These are phyloP conservation scores for Astrephomene gubernaculifera DNA, from an alignment of 139 green algal species.

Conservation along the genomic window DNA sequence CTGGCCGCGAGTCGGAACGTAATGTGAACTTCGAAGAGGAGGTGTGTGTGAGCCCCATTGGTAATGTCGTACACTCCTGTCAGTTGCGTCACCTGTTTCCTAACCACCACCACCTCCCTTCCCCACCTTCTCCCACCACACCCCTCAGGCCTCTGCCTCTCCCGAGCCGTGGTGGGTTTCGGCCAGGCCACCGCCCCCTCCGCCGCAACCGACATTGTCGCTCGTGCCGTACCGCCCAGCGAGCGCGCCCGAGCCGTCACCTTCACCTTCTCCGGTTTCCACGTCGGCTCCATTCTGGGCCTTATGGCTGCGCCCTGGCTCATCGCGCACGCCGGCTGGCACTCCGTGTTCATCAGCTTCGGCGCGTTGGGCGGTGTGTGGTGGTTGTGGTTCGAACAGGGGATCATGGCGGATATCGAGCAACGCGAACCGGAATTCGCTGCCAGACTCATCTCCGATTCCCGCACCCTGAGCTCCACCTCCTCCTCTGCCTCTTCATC, in stretches of 20 bases:
- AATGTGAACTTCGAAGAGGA: too few species aligned
- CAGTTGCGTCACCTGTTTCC: too few species aligned
- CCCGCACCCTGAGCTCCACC: slow-evolving; percentile 7
- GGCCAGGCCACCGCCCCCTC: slow-evolving; percentile 94
- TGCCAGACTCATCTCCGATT: slow-evolving; percentile 3
- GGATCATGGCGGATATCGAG: slow-evolving; percentile 30
- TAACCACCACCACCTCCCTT: too few species aligned
- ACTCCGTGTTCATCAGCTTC: slow-evolving; percentile 91
- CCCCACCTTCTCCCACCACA: too few species aligned
- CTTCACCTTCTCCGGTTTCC: slow-evolving; percentile 94
- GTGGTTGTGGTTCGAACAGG: slow-evolving; percentile 82
- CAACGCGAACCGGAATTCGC: slow-evolving; percentile 29
- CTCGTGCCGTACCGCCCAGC: slow-evolving; percentile 71
- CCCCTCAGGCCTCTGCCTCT: slow-evolving; percentile 79
- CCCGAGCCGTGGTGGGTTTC: slow-evolving; percentile 86
- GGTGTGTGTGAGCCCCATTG: too few species aligned
- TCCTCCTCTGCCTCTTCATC: neutral
- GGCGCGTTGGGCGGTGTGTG: slow-evolving; percentile 86
- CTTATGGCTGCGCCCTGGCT: slow-evolving; percentile 81
- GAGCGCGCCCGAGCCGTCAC: slow-evolving; percentile 87
- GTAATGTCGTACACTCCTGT: too few species aligned
- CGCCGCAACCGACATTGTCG: slow-evolving; percentile 92
- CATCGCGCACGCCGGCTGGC: slow-evolving; percentile 89
- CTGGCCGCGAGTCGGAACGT: too few species aligned
- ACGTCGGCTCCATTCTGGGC: slow-evolving; percentile 91